A percentile compares a stretch with the other conserved stretches of the same genome.
These are phyloP conservation scores for Carex arenaria DNA, from an alignment of 202 grass and related monocot genomes.

Conservation along the genomic window DNA sequence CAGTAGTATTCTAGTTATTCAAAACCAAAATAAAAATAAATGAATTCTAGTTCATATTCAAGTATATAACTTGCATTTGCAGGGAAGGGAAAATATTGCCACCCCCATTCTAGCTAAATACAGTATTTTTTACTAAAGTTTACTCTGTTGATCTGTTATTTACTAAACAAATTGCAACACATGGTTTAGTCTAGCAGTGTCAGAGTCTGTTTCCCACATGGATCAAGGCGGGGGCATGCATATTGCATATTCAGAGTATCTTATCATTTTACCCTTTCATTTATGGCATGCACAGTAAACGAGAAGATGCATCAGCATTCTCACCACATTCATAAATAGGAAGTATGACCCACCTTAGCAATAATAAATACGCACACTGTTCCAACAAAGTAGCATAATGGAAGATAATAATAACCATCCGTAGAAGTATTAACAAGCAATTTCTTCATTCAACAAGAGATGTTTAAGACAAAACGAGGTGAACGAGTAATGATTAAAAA, in stretches of 20 bases:
- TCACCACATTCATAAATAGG: not conserved
- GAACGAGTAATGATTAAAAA: not conserved
- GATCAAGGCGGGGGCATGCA: not conserved
- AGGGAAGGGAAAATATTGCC: not conserved
- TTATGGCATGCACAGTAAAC: not conserved
- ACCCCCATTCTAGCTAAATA: not conserved
- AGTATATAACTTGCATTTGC: not conserved
- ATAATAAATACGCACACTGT: not conserved
- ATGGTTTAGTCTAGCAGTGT: constrained; percentile 29
- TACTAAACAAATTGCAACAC: constrained; percentile 14
- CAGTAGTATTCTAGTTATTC: not conserved
- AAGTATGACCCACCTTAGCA: not conserved
- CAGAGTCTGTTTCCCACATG: constrained; percentile 32
- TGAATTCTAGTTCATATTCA: not conserved
- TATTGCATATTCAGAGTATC: not conserved
- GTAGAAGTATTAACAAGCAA: not conserved
- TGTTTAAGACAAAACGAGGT: not conserved
- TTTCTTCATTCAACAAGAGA: not conserved
- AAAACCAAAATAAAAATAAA: not conserved
- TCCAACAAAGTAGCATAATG: not conserved
- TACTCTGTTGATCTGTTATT: not conserved
- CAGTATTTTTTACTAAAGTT: not conserved
- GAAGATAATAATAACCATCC: too few relatives aligned
- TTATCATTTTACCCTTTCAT: not conserved
- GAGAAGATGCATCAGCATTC: constrained; percentile 1